Evolutionary conservation across 495 filamentous ascomycete genomes (phyloP).

Genomic region (Trichoderma gamsii): DNA sequence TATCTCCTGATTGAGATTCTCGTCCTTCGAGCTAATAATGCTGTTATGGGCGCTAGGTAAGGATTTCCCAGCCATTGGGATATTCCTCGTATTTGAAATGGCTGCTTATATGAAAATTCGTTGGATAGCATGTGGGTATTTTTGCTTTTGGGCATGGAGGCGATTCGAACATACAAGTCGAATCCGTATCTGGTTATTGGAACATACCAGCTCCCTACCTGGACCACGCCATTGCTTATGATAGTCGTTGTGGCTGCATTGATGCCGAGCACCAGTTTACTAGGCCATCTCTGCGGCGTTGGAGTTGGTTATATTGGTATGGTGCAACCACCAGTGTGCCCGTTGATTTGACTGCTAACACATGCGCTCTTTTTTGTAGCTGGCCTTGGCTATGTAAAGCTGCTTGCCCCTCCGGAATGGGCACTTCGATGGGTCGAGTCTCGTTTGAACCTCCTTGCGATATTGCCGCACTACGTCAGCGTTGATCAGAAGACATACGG

Average conservation of each 20-base stretch:
- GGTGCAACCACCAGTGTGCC: slow-evolving; percentile 22
- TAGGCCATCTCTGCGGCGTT: slow-evolving; percentile 81
- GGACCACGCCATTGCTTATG: slow-evolving; percentile 75
- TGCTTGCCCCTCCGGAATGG: slow-evolving; percentile 78
- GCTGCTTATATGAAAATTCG: background rate
- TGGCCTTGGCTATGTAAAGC: slow-evolving; percentile 76
- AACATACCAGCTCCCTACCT: slow-evolving; percentile 77
- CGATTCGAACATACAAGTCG: slow-evolving; percentile 66
- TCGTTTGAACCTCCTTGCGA: slow-evolving; percentile 73
- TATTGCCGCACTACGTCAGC: slow-evolving; percentile 81
- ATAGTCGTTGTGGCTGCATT: slow-evolving; percentile 66
- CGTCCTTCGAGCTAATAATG: slow-evolving; percentile 56
- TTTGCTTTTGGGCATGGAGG: slow-evolving; percentile 73
- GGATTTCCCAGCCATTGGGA: slow-evolving; percentile 19
- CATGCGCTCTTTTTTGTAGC: slow-evolving; percentile 40
- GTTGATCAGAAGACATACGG: slow-evolving; percentile 96
- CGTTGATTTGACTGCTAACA: background rate
- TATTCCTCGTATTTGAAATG: slow-evolving; percentile 18
- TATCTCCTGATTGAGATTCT: slow-evolving; percentile 67
- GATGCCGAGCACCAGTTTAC: slow-evolving; percentile 70
- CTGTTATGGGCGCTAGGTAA: slow-evolving; percentile 78
- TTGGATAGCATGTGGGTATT: slow-evolving; percentile 77
- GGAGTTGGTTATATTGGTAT: slow-evolving; percentile 78
- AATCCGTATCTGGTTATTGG: slow-evolving; percentile 72
- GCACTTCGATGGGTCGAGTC: slow-evolving; percentile 75